These are phyloP conservation scores for Pholiota molesta DNA, from an alignment of 768 basidiomycete genomes.

Conservation along the genomic window DNA sequence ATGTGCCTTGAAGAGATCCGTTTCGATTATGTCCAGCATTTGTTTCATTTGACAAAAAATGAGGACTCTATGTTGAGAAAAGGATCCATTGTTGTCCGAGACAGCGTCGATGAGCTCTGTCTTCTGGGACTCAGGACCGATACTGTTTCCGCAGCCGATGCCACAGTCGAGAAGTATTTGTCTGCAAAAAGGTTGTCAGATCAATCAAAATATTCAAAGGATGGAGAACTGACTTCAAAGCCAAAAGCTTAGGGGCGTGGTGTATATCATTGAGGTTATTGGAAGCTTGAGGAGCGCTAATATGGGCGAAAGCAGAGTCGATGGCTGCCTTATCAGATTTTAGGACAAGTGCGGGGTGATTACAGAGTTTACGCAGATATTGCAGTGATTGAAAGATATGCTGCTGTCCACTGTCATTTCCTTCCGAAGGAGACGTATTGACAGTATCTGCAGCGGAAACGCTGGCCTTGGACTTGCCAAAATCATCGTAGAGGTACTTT, in stretches of 20 bases:
- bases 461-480: slow-evolving; percentile 77
- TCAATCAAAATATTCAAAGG: slow-evolving; percentile 6
- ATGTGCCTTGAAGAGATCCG: slow-evolving; percentile 83
- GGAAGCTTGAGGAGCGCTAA: slow-evolving; percentile 50
- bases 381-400: slow-evolving; percentile 98
- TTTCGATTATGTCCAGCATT: slow-evolving; percentile 98
- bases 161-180: slow-evolving; percentile 96
- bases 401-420: slow-evolving; percentile 57
- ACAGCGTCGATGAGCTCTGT: slow-evolving; percentile 68
- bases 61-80: slow-evolving; percentile 96
- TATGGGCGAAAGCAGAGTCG: slow-evolving; percentile 49
- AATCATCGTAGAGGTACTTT: slow-evolving; percentile 93
- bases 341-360: slow-evolving; percentile 92
- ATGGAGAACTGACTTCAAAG: slow-evolving; percentile 67
- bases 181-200: slow-evolving; percentile 40
- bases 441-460: slow-evolving; percentile 67
- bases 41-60: slow-evolving; percentile 99
- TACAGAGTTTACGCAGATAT: slow-evolving; percentile 96
- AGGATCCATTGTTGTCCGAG: slow-evolving; percentile 54
- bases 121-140: slow-evolving; percentile 58
- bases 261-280: slow-evolving; percentile 72
- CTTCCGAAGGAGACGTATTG: slow-evolving; percentile 41
- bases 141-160: slow-evolving; percentile 63
- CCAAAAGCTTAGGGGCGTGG: slow-evolving; percentile 92
- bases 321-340: slow-evolving; percentile 70